A percentile compares a stretch with the other conserved stretches of the same genome.
phyloP scores from a whole-genome alignment of 345 rosid species.

The Ceriops zippeliana region DNA sequence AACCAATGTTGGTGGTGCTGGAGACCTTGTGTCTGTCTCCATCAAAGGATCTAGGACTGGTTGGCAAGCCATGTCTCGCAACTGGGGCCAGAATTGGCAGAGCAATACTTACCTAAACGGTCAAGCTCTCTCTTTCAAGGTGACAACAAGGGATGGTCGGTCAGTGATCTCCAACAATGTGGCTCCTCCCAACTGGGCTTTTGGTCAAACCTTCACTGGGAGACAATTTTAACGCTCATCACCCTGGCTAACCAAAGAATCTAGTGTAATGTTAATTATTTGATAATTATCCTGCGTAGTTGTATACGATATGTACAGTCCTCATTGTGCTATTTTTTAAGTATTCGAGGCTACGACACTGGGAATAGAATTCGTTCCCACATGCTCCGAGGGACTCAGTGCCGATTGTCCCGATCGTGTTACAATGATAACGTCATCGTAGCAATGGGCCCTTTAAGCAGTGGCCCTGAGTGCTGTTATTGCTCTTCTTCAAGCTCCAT shows the following conservation, averaged over 20 bases:
- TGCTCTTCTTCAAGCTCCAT: not conserved
- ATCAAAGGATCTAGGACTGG: conserved; percentile 20
- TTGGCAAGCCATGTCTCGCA: conserved; percentile 28
- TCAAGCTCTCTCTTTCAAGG: conserved; percentile 25
- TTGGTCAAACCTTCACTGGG: conserved; percentile 26
- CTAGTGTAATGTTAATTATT: not conserved
- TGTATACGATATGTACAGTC: not conserved
- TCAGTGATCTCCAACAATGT: conserved; percentile 15
- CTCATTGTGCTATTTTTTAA: too few relatives aligned
- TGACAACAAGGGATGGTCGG: conserved; percentile 23
- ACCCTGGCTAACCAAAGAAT: not conserved
- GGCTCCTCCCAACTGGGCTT: conserved; percentile 27
- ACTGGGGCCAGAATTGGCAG: conserved; percentile 37
- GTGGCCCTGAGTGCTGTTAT: conserved; percentile 7
- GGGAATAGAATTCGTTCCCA: too few relatives aligned
- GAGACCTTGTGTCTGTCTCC: conserved; percentile 21
- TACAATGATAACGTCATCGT: not conserved
- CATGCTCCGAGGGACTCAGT: too few relatives aligned
- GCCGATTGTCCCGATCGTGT: too few relatives aligned
- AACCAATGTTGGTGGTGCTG: conserved; percentile 30
- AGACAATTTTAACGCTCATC: conserved; percentile 13
- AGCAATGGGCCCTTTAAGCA: conserved; percentile 2
- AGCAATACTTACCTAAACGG: conserved; percentile 22
- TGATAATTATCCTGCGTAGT: not conserved
- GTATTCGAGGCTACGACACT: too few relatives aligned